A percentile compares a stretch with the other conserved stretches of the same genome.
Evolutionary conservation across 495 filamentous ascomycete genomes (phyloP).

Genomic region (Bacidia gigantensis): DNA sequence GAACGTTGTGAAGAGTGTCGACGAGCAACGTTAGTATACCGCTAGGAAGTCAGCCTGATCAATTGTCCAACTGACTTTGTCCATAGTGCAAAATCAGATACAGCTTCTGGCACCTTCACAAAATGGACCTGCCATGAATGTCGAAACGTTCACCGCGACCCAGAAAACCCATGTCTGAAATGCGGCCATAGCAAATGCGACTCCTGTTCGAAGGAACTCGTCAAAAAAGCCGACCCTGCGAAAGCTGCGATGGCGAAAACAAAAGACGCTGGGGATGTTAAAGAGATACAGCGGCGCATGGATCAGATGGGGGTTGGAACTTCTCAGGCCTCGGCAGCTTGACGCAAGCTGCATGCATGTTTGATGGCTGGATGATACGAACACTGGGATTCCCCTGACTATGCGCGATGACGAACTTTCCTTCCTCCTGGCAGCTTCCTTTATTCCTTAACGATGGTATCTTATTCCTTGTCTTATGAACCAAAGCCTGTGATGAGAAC

Average conservation of each 20-base stretch:
- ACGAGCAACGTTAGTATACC: conserved; percentile 56
- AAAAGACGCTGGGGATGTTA: conserved; percentile 46
- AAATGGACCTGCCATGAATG: conserved; percentile 56
- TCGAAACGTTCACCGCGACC: conserved; percentile 36
- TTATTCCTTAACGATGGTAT: background rate
- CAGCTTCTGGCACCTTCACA: conserved; percentile 48
- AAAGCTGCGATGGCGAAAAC: background rate
- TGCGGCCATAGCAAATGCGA: conserved; percentile 41
- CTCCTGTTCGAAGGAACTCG: conserved; percentile 33
- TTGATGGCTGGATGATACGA: background rate
- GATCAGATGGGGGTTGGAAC: conserved; percentile 27
- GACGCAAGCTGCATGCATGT: background rate
- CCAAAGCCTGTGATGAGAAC: background rate
- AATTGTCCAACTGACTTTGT: conserved; percentile 8
- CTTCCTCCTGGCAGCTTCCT: background rate
- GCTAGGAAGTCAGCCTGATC: background rate
- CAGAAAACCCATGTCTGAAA: conserved; percentile 37
- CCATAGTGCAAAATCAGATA: conserved; percentile 50
- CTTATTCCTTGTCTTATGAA: background rate
- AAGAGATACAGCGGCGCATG: conserved; percentile 46
- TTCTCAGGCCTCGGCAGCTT: conserved; percentile 15
- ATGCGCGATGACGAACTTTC: background rate
- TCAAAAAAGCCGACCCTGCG: conserved; percentile 46
- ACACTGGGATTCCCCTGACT: background rate
- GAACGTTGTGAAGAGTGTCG: conserved; percentile 70